Base-by-base conservation (phyloP, 73 alveolate genomes). In the Uronychia binucleata region DNA sequence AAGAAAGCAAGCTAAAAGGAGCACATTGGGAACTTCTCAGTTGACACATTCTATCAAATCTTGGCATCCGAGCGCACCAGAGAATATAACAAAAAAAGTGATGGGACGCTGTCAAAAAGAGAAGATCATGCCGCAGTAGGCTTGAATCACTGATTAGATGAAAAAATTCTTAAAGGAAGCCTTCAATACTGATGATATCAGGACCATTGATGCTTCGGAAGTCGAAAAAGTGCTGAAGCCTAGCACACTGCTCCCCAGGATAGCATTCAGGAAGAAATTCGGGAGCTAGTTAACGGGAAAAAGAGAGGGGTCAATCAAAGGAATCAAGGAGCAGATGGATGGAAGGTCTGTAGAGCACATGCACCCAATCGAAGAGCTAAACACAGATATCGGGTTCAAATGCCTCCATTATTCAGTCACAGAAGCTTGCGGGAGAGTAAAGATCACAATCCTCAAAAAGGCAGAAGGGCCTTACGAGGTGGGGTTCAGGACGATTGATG, bases 351-450 rank as follows among this genome's bases (percentile, higher is more conserved):
- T 30, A 25, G 30, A 77, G 1, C 46, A 60, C 28, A 14, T 27
- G 30, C 77, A 35, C 34, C 32, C 57, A 60, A 58, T 26, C 27
- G 79, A 30, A 13, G 88, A 81, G 28, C 75, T 81, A 28, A 81
- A 88, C 84, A 75, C 79, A 0, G 13, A 29, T n/a, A 58, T 84
- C 78, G 95, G 95, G 25, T 89, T 89, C 59, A 89, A 89, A 77
- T 89, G 95, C 58, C 79, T 84, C 19, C 89, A 79, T 29, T 89
- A 89, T 67, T 89, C 95, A 27, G 95, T 89, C n/a, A 89, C 80
- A 78, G 95, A 89, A 78, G 30, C 81, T 0, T 79, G 81, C 34
- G 95, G 95, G 31, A 11, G 32, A 26, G 34, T 89, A 0, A 86
- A 89, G 31, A 75, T 89, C 19, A 80, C 83, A 31, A 75, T 89